Conservation (phyloP, 148 eudicot genomes). For the Arbutus unedo region DNA sequence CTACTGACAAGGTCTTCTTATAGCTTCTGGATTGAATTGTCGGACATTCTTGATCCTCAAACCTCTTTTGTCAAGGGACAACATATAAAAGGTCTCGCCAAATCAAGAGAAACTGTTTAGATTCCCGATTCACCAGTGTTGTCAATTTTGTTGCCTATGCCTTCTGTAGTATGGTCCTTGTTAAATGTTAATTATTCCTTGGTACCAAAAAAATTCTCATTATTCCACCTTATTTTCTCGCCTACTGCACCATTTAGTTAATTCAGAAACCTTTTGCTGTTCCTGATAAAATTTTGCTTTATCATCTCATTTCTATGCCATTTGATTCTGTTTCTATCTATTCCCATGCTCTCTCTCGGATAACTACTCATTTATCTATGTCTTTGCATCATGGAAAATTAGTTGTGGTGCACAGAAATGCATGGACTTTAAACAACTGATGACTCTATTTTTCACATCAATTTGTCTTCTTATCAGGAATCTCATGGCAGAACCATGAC, state of each 20-base stretch:
- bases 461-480: constrained; percentile 49
- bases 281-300: background rate
- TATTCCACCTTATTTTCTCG: background rate
- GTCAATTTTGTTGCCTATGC: background rate
- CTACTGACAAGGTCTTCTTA: background rate
- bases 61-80: background rate
- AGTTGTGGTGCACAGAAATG: background rate
- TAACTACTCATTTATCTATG: background rate
- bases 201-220: background rate
- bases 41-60: background rate
- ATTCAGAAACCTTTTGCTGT: background rate
- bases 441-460: background rate
- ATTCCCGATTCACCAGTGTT: background rate
- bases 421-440: background rate
- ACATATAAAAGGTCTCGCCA: background rate
- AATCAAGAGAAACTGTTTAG: background rate
- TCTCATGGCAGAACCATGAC: constrained; percentile 63
- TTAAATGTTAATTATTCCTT: background rate
- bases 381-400: background rate
- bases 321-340: background rate
- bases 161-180: background rate
- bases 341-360: background rate
- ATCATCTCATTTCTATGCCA: background rate
- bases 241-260: background rate
- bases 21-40: background rate